Base-by-base conservation (phyloP, 306 rosid genomes). In the Dalbergia cochinchinensis region DNA sequence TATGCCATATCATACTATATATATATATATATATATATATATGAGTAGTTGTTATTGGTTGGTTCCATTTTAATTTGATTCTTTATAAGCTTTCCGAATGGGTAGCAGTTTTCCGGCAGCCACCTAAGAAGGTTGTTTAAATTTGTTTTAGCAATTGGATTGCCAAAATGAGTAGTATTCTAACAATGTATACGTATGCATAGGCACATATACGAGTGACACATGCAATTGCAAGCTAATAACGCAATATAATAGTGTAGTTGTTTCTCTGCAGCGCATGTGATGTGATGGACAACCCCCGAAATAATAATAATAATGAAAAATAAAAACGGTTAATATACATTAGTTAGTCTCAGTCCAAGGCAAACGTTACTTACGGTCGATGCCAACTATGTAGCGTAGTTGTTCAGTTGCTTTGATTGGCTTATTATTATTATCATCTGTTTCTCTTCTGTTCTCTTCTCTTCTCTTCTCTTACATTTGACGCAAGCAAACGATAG, bases 51-150 rank as follows among this genome's bases (percentile, higher is more conserved):
- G 19, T 77, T 70, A 3, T 8, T 42, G 11, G 11, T 61, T 33
- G 18, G 6, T 79, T 62, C 73, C 39, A 10, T 1, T 72, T 3
- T 18, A 15, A 6, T 53, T 72, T 65, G 11, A 26, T 51, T 53
- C 78, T 22, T 55, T 47, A 18, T 33, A 47, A 68, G n/a, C 5
- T 69, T 47, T 62, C 10, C 18, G 2, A 37, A 50, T 50, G 1
- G 16, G 8, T 16, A 39, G 71, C 66, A 47, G 76, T 83, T 78
- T 67, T 61, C 83, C 78, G 73, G 58, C 74, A 53, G 57, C 14
- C 57, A 50, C 19, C 57, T 2, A 15, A 31, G 12, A 75, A 18
- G 51, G 78, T 62, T 71, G 86, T 60, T 73, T 69, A 60, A 77
- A 41, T 73, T 83, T 65, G 31, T 26, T 26, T 20, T 26, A 19